phyloP scores from a whole-genome alignment of 495 filamentous ascomycete genomes.

The Penicillium waksmanii region DNA sequence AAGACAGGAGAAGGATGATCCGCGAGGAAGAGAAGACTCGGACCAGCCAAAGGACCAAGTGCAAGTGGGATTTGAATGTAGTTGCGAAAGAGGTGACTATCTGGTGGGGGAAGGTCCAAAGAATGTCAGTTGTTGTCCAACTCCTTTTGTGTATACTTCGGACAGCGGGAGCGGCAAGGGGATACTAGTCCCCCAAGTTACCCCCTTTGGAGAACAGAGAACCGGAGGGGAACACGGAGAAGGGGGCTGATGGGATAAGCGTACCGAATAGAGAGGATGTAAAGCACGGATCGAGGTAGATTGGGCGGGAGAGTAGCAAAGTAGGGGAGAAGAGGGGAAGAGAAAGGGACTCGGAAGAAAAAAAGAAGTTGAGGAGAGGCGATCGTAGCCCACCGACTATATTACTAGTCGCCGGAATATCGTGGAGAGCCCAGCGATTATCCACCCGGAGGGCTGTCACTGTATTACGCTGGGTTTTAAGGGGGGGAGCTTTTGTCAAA shows the following conservation, averaged over 20 bases:
- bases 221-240: neutral
- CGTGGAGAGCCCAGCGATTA: slow-evolving; percentile 15
- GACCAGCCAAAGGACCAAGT: neutral
- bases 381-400: slow-evolving; percentile 29
- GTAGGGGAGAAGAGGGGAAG: slow-evolving; percentile 10
- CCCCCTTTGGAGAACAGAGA: neutral
- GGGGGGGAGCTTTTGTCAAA: slow-evolving; percentile 5
- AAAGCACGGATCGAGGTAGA: slow-evolving; percentile 10
- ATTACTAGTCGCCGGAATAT: slow-evolving; percentile 22
- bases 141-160: slow-evolving; percentile 15
- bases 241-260: neutral
- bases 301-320: neutral
- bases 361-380: slow-evolving; percentile 23
- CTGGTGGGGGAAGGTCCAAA: neutral
- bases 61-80: slow-evolving; percentile 8
- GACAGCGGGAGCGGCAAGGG: neutral
- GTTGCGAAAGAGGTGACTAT: neutral
- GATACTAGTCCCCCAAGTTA: neutral
- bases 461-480: slow-evolving; percentile 18
- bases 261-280: slow-evolving; percentile 10
- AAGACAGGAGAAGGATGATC: neutral
- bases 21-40: slow-evolving; percentile 10
- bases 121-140: neutral
- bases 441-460: slow-evolving; percentile 18
- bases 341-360: slow-evolving; percentile 9